These are phyloP conservation scores for Rutstroemia sp. DNA, from an alignment of 2,329 filamentous ascomycete species.

Conservation along the genomic window DNA sequence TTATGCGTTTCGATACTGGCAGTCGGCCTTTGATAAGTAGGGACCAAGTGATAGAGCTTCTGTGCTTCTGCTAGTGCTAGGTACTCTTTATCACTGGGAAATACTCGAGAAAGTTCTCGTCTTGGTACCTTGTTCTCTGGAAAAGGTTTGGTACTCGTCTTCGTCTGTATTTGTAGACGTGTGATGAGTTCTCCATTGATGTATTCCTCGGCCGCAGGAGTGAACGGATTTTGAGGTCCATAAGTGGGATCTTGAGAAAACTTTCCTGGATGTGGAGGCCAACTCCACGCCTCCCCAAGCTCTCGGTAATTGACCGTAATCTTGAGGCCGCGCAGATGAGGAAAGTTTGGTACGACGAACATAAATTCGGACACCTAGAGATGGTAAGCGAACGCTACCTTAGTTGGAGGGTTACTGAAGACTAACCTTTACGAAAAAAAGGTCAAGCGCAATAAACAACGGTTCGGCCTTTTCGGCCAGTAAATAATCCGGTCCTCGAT, in stretches of 20 bases:
- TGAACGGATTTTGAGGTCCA: constrained; percentile 44
- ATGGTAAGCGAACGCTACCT: constrained; percentile 6
- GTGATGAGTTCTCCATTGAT: constrained; percentile 45
- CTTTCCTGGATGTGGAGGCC: constrained; percentile 31
- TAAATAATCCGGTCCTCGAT: constrained; percentile 29
- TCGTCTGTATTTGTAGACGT: constrained; percentile 35
- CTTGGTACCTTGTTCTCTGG: constrained; percentile 45
- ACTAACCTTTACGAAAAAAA: constrained; percentile 60
- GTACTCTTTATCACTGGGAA: constrained; percentile 51
- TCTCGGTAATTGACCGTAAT: constrained; percentile 54
- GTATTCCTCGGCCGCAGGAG: constrained; percentile 51
- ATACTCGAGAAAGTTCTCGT: constrained; percentile 45
- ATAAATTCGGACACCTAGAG: constrained; percentile 54
- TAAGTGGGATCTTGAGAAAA: constrained; percentile 53
- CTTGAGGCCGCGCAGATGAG: constrained; percentile 49
- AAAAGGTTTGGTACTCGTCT: constrained; percentile 41
- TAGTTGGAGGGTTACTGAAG: not conserved
- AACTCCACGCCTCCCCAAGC: constrained; percentile 14
- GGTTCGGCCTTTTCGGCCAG: not conserved
- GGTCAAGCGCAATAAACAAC: constrained; percentile 40
- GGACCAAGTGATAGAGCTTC: constrained; percentile 46
- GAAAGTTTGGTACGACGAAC: constrained; percentile 47
- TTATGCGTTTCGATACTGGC: constrained; percentile 1
- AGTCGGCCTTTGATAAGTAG: constrained; percentile 6
- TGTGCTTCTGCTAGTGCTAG: constrained; percentile 47